Conservation (phyloP, 108 stramenopile species). For the Cyclotella distinguenda region DNA sequence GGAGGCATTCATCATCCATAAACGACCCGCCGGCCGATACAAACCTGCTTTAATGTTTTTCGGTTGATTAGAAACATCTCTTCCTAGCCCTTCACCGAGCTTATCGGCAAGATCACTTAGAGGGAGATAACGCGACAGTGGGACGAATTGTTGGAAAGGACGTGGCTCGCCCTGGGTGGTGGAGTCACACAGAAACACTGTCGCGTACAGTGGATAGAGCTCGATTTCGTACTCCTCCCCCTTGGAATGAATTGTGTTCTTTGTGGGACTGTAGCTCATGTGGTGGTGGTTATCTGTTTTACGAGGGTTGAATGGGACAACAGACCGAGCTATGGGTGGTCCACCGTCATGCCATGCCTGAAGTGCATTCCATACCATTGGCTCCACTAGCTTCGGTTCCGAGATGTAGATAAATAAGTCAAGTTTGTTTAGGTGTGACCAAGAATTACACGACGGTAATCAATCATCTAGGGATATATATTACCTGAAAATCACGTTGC, state of each 20-base stretch:
- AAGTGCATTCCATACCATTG: constrained; percentile 80
- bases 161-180: constrained; percentile 75
- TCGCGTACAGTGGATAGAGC: constrained; percentile 80
- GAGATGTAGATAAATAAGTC: background rate
- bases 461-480: background rate
- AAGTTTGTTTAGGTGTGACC: too few relatives aligned
- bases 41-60: constrained; percentile 11
- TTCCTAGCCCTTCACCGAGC: constrained; percentile 71
- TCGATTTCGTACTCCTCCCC: constrained; percentile 85
- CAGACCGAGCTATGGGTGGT: constrained; percentile 78
- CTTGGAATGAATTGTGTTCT: constrained; percentile 11
- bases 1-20: constrained; percentile 64
- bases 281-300: constrained; percentile 22
- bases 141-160: constrained; percentile 81
- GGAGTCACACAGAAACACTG: constrained; percentile 81
- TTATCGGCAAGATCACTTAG: constrained; percentile 63
- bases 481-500: constrained; percentile 75
- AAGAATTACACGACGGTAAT: background rate
- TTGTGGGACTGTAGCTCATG: constrained; percentile 33
- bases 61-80: constrained; percentile 52
- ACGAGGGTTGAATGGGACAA: constrained; percentile 62
- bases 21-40: constrained; percentile 30
- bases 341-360: constrained; percentile 94
- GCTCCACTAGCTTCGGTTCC: constrained; percentile 55
- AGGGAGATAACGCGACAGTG: constrained; percentile 72